phyloP scores from a whole-genome alignment of 441 rosid species.

The Raphanus hybrid region DNA sequence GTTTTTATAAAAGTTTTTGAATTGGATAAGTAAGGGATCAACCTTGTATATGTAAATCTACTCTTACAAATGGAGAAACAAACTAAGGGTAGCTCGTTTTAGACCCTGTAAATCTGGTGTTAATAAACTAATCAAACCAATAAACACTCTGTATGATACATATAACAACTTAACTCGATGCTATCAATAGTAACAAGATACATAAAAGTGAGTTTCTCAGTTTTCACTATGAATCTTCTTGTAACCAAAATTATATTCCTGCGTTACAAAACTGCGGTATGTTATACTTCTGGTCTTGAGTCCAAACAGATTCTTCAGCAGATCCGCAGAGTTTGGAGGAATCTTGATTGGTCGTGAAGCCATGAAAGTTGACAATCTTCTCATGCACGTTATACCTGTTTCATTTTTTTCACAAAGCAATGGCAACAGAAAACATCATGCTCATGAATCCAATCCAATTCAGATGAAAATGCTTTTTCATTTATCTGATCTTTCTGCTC shows the following conservation, averaged over 20 bases:
- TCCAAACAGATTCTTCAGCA: constrained; percentile 83
- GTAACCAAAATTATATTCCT: background rate
- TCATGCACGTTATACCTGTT: constrained; percentile 82
- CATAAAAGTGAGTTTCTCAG: background rate
- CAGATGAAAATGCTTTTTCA: background rate
- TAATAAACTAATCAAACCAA: background rate
- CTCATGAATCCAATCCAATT: no score
- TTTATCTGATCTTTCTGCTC: constrained; percentile 84
- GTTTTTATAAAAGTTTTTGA: no score
- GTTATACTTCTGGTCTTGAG: constrained; percentile 49
- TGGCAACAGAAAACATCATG: no score
- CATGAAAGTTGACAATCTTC: constrained; percentile 87
- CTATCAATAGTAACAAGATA: background rate
- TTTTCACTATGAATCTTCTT: background rate
- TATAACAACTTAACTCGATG: background rate
- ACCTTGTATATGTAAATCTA: no score
- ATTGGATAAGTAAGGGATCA: no score
- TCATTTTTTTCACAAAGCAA: background rate
- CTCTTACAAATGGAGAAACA: no score
- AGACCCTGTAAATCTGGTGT: background rate
- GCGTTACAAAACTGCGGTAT: constrained; percentile 27
- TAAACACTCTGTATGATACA: background rate
- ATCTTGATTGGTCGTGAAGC: constrained; percentile 67
- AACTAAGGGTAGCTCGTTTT: no score
- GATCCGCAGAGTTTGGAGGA: constrained; percentile 76